Conservation (phyloP, 371 early-diverging fungal species). For the Lichtheimia corymbifera region DNA sequence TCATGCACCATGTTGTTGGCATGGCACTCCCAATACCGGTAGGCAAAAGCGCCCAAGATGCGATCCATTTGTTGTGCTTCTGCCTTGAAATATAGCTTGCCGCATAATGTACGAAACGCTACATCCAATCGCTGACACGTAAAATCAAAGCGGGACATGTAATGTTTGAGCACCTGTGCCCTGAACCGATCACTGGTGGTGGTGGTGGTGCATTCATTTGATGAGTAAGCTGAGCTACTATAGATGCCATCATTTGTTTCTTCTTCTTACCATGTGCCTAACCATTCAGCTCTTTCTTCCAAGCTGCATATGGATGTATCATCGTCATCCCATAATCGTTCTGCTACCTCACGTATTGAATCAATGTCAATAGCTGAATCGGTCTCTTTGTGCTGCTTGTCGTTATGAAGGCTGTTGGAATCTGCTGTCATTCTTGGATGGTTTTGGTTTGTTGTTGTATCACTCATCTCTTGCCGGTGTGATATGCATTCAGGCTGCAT, state of each 20-base stretch:
- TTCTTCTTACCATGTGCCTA: slow-evolving; percentile 36
- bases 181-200: slow-evolving; percentile 16
- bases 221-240: neutral
- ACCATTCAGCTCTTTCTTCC: slow-evolving; percentile 44
- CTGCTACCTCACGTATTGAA: slow-evolving; percentile 14
- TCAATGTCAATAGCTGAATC: too few relatives aligned
- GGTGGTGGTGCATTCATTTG: slow-evolving; percentile 9
- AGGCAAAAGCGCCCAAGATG: slow-evolving; percentile 78
- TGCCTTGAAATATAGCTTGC: slow-evolving; percentile 78
- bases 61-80: slow-evolving; percentile 93
- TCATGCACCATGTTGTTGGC: slow-evolving; percentile 42
- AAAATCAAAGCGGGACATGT: slow-evolving; percentile 19
- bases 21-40: slow-evolving; percentile 83
- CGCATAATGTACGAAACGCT: slow-evolving; percentile 58
- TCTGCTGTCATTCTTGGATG: too few relatives aligned
- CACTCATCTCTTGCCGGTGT: neutral
- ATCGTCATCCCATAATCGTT: slow-evolving; percentile 39
- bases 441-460: too few relatives aligned
- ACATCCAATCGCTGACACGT: slow-evolving; percentile 11
- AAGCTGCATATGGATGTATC: slow-evolving; percentile 26
- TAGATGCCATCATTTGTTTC: neutral
- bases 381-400: too few relatives aligned
- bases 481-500: too few relatives aligned
- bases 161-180: slow-evolving; percentile 9
- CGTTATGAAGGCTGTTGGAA: too few relatives aligned